Conservation (phyloP, 148 eudicot species). For the Gaultheria prostrata region DNA sequence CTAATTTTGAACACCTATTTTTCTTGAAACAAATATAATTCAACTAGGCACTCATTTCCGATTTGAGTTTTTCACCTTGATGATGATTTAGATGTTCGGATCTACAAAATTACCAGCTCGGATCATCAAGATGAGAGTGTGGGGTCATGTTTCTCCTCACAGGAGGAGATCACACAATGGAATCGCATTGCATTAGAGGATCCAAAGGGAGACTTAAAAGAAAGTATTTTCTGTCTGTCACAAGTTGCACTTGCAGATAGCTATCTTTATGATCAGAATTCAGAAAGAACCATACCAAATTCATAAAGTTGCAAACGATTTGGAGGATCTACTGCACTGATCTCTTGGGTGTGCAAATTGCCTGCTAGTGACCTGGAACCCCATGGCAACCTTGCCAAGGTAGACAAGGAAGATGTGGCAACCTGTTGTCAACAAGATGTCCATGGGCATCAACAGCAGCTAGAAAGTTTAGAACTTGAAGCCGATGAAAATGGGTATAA, state of each 20-base stretch:
- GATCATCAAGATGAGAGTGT: background rate
- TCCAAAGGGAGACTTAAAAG: background rate
- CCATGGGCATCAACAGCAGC: background rate
- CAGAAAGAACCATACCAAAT: conserved; percentile 36
- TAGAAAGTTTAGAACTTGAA: background rate
- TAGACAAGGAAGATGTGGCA: conserved; percentile 45
- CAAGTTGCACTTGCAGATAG: background rate
- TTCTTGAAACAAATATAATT: background rate
- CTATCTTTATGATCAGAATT: background rate
- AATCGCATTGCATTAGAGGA: background rate
- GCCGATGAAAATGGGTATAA: background rate
- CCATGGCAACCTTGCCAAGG: conserved; percentile 51
- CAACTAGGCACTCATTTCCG: background rate
- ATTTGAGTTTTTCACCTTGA: background rate
- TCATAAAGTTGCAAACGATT: conserved; percentile 44
- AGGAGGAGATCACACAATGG: background rate
- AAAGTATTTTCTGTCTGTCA: background rate
- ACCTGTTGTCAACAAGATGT: conserved; percentile 28
- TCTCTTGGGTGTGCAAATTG: conserved; percentile 12
- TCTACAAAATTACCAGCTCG: background rate
- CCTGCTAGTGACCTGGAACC: conserved; percentile 44
- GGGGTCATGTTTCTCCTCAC: background rate
- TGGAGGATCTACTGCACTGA: conserved; percentile 28
- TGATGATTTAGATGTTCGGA: background rate
- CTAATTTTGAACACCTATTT: background rate